Conservation (phyloP, 2,329 filamentous ascomycete genomes). For the Anisogramma anomala region DNA sequence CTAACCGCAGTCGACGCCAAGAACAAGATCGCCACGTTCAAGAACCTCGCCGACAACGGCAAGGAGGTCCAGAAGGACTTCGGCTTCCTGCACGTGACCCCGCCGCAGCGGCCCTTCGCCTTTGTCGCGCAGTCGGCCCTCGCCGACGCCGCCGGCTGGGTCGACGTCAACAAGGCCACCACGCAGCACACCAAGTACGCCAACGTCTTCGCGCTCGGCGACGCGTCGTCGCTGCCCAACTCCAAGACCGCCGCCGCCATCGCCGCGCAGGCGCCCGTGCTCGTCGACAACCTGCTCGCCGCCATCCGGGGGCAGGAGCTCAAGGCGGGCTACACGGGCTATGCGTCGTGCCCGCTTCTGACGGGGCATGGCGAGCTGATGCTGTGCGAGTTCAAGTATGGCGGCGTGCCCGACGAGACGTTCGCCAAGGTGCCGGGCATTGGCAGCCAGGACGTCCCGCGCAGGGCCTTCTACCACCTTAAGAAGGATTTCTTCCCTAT, state of each 20-base stretch:
- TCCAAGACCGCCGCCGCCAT: conserved; percentile 36
- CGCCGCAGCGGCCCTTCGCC: conserved; percentile 18
- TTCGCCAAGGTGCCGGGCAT: conserved; percentile 23
- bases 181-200: conserved; percentile 21
- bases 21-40: conserved; percentile 24
- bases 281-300: conserved; percentile 30
- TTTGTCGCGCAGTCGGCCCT: conserved; percentile 18
- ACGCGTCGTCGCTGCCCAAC: conserved; percentile 28
- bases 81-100: conserved; percentile 27
- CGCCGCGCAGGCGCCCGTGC: conserved; percentile 31
- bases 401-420: conserved; percentile 33
- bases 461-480: conserved; percentile 28
- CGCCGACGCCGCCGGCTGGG: conserved; percentile 17
- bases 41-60: conserved; percentile 20
- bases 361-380: conserved; percentile 34
- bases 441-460: conserved; percentile 29
- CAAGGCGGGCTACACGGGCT: conserved; percentile 29
- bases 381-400: conserved; percentile 38
- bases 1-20: conserved; percentile 25
- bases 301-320: conserved; percentile 24
- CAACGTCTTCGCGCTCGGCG: conserved; percentile 30
- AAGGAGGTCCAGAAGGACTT: conserved; percentile 24
- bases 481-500: conserved; percentile 34
- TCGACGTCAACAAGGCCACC: conserved; percentile 17
- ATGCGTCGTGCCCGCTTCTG: conserved; percentile 34